Evolutionary conservation across 257 asterid species (phyloP).

Genomic region (Nicotiana sylvestris): DNA sequence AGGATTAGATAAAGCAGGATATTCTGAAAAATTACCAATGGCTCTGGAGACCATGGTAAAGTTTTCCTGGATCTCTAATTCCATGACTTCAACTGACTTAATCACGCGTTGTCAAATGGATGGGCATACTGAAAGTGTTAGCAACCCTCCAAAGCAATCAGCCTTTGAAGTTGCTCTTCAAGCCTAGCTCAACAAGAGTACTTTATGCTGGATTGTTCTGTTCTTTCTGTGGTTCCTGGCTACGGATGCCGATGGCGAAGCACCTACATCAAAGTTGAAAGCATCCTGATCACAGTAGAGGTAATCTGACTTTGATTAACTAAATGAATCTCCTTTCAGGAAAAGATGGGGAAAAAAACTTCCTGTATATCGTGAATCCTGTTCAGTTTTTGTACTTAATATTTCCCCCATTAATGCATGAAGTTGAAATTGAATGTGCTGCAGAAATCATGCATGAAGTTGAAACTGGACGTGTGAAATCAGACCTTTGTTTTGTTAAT

Average conservation of each 20-base stretch:
- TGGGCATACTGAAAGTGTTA: conserved; percentile 22
- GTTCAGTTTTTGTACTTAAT: neutral
- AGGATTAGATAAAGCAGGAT: conserved; percentile 61
- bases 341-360: neutral
- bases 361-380: neutral
- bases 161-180: conserved; percentile 41
- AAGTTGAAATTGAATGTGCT: neutral
- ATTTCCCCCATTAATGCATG: neutral
- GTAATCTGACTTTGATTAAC: neutral
- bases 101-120: conserved; percentile 27
- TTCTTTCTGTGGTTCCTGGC: neutral
- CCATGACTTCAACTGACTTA: conserved; percentile 42
- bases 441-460: neutral
- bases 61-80: conserved; percentile 59
- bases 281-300: neutral
- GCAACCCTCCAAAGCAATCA: conserved; percentile 25
- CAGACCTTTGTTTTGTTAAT: neutral
- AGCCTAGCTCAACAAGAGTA: conserved; percentile 15
- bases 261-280: neutral
- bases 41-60: conserved; percentile 48
- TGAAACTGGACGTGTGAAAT: neutral
- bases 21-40: conserved; percentile 38
- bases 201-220: neutral
- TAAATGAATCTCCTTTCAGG: neutral
- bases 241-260: neutral